Evolutionary conservation across 805 yeast species (phyloP).

Genomic region (Candida ortonii): DNA sequence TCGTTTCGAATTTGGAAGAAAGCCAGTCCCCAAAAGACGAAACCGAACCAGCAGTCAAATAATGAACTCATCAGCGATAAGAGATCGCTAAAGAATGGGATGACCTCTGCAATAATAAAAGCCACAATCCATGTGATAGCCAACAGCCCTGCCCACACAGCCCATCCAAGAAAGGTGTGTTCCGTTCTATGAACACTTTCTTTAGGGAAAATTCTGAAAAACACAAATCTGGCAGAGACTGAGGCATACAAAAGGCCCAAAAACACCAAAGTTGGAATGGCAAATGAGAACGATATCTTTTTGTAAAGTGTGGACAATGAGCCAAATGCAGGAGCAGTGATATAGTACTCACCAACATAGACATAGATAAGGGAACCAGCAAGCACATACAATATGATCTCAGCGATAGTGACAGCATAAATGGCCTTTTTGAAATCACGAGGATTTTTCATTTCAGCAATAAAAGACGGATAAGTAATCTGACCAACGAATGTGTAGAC

Average conservation of each 20-base stretch:
- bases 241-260: conserved; percentile 55
- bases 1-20: conserved; percentile 43
- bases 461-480: conserved; percentile 60
- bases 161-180: conserved; percentile 54
- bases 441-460: conserved; percentile 57
- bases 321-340: conserved; percentile 61
- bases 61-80: conserved; percentile 57
- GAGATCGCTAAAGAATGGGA: conserved; percentile 61
- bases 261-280: conserved; percentile 56
- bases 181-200: conserved; percentile 42
- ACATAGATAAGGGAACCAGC: conserved; percentile 61
- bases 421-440: conserved; percentile 56
- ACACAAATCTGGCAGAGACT: conserved; percentile 52
- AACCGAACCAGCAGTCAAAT: conserved; percentile 66
- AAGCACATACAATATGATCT: conserved; percentile 46
- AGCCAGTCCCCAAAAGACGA: conserved; percentile 62
- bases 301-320: conserved; percentile 45
- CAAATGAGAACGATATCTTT: conserved; percentile 57
- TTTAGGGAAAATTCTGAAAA: conserved; percentile 42
- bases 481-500: conserved; percentile 65
- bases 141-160: conserved; percentile 46
- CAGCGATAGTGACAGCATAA: conserved; percentile 48
- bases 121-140: conserved; percentile 48
- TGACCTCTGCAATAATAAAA: conserved; percentile 59
- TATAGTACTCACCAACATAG: conserved; percentile 52